Evolutionary conservation across 768 basidiomycete genomes (phyloP).

Genomic region (Boletus bicolor): DNA sequence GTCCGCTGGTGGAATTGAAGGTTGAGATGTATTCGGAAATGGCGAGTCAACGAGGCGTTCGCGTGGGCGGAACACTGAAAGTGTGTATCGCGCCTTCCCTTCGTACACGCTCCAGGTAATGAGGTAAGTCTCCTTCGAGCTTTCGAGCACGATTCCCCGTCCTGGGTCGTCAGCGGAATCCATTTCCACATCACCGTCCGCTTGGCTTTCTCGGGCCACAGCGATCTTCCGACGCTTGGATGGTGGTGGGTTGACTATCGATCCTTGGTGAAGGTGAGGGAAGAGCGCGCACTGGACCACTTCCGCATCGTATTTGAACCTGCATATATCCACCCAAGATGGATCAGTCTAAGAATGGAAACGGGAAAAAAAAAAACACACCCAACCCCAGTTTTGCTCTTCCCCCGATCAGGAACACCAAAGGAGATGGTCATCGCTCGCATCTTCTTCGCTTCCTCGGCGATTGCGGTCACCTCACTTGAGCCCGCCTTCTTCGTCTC

Average conservation of each 20-base stretch:
- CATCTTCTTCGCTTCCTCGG: constrained; percentile 40
- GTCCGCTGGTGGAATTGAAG: background rate
- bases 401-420: constrained; percentile 33
- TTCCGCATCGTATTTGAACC: constrained; percentile 52
- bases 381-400: constrained; percentile 43
- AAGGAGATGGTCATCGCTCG: constrained; percentile 48
- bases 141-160: constrained; percentile 26
- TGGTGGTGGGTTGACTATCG: constrained; percentile 14
- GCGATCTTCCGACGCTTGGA: constrained; percentile 30
- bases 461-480: constrained; percentile 22
- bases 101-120: constrained; percentile 11
- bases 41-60: background rate
- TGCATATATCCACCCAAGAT: constrained; percentile 17
- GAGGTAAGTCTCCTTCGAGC: constrained; percentile 22
- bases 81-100: constrained; percentile 15
- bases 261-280: constrained; percentile 29
- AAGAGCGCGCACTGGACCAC: constrained; percentile 45
- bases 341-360: background rate
- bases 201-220: constrained; percentile 4
- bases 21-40: background rate
- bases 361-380: constrained; percentile 26
- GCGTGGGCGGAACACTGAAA: constrained; percentile 14
- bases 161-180: constrained; percentile 8
- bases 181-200: constrained; percentile 7
- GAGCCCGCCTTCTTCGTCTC: constrained; percentile 21